Conservation (phyloP, 1,284 basidiomycete genomes). For the Cutaneotrichosporon cutaneum region DNA sequence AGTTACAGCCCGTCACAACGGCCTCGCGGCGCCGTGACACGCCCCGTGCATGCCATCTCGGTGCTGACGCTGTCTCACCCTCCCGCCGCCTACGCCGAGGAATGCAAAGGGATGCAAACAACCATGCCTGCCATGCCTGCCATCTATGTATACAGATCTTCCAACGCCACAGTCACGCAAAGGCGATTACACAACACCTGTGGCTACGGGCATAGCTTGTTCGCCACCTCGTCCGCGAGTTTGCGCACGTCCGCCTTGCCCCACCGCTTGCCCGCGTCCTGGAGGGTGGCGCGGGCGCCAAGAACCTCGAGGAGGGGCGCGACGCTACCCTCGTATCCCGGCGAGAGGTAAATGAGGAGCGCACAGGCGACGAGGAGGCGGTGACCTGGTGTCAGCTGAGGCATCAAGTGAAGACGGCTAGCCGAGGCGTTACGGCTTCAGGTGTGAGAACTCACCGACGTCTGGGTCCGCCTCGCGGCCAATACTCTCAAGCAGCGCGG, state of each 20-base stretch:
- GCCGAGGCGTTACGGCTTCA: background rate
- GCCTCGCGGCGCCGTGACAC: no score
- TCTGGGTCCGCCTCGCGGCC: constrained; percentile 71
- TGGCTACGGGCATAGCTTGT: constrained; percentile 21
- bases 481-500: constrained; percentile 72
- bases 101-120: background rate
- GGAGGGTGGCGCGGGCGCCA: constrained; percentile 59
- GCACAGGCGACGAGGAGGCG: constrained; percentile 73
- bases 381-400: constrained; percentile 60
- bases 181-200: no score
- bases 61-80: background rate
- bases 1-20: no score
- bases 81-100: background rate
- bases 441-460: constrained; percentile 61
- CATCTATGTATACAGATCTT: background rate
- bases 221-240: constrained; percentile 65
- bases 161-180: constrained; percentile 19
- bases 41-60: no score
- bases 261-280: constrained; percentile 58
- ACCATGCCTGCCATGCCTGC: background rate
- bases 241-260: constrained; percentile 61
- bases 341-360: constrained; percentile 66
- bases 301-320: constrained; percentile 70
- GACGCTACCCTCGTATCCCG: constrained; percentile 58
- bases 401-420: background rate